phyloP scores from a whole-genome alignment of 371 early-diverging fungal genomes.

The Mycotypha africana region DNA sequence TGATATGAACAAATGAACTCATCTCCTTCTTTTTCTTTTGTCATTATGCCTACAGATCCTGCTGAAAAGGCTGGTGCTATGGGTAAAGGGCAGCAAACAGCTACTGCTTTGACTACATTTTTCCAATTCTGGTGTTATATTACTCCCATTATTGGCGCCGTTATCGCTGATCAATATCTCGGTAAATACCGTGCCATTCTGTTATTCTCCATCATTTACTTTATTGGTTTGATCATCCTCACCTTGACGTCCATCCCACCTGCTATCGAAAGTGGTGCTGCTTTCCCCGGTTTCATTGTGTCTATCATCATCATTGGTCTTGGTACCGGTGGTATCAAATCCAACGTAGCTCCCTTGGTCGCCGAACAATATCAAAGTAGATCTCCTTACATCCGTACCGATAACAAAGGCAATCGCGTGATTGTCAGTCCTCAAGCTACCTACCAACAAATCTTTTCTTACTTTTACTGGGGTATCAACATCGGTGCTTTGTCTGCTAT shows the following conservation, averaged over 20 bases:
- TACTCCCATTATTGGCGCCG: slow-evolving; percentile 77
- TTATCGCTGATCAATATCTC: slow-evolving; percentile 75
- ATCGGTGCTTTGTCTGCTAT: slow-evolving; percentile 32
- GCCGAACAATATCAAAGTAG: slow-evolving; percentile 38
- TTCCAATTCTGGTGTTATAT: slow-evolving; percentile 80
- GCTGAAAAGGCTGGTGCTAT: slow-evolving; percentile 42
- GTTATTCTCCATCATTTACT: slow-evolving; percentile 60
- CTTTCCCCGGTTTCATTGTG: slow-evolving; percentile 62
- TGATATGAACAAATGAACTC: slow-evolving; percentile 4
- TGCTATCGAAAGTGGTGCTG: slow-evolving; percentile 47
- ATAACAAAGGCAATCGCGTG: slow-evolving; percentile 30
- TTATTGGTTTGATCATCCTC: slow-evolving; percentile 64
- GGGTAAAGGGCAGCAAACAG: slow-evolving; percentile 38
- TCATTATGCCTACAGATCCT: slow-evolving; percentile 21
- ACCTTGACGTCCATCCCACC: slow-evolving; percentile 56
- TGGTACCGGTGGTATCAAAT: slow-evolving; percentile 50
- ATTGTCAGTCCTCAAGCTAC: slow-evolving; percentile 50
- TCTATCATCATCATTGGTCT: slow-evolving; percentile 68
- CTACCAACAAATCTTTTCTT: slow-evolving; percentile 39
- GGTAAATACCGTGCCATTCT: slow-evolving; percentile 84
- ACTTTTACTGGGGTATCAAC: slow-evolving; percentile 84
- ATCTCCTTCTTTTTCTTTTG: not conserved
- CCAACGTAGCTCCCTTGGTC: slow-evolving; percentile 41
- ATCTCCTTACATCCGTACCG: slow-evolving; percentile 26
- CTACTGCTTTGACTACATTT: slow-evolving; percentile 68